These are phyloP conservation scores for Mortierella polycephala DNA, from an alignment of 371 early-diverging fungal genomes.

Conservation along the genomic window DNA sequence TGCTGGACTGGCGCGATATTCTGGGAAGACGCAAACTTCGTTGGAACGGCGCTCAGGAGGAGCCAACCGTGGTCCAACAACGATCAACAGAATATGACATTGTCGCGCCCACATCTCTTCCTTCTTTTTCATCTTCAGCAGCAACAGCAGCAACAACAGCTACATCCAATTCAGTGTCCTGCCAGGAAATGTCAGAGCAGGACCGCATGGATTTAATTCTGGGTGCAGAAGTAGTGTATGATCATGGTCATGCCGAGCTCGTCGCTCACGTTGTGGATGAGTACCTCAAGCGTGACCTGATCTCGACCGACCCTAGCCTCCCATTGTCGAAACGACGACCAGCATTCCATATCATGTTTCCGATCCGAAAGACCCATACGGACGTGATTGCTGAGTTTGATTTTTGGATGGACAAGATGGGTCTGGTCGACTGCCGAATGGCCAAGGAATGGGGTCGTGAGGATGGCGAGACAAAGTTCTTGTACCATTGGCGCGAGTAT, in stretches of 20 bases:
- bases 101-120: slow-evolving; percentile 2
- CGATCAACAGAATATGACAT: slow-evolving; percentile 31
- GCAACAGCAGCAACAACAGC: not conserved
- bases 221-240: slow-evolving; percentile 51
- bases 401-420: slow-evolving; percentile 53
- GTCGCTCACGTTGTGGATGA: slow-evolving; percentile 52
- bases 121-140: not conserved
- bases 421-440: slow-evolving; percentile 37
- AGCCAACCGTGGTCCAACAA: not conserved
- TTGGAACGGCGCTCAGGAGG: slow-evolving; percentile 1
- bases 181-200: slow-evolving; percentile 16
- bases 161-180: not conserved
- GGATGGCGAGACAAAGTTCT: slow-evolving; percentile 48
- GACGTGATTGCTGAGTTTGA: slow-evolving; percentile 55
- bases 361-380: slow-evolving; percentile 42
- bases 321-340: slow-evolving; percentile 29
- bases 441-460: slow-evolving; percentile 49
- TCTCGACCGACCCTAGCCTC: slow-evolving; percentile 11
- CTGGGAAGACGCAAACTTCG: slow-evolving; percentile 26
- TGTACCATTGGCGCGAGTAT: slow-evolving; percentile 54
- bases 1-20: slow-evolving; percentile 48
- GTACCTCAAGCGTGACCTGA: slow-evolving; percentile 36
- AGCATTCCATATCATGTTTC: slow-evolving; percentile 54
- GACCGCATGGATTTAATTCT: slow-evolving; percentile 40
- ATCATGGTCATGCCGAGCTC: slow-evolving; percentile 51